Base-by-base conservation (phyloP, 345 rosid species). In the Ceriops decandra region DNA sequence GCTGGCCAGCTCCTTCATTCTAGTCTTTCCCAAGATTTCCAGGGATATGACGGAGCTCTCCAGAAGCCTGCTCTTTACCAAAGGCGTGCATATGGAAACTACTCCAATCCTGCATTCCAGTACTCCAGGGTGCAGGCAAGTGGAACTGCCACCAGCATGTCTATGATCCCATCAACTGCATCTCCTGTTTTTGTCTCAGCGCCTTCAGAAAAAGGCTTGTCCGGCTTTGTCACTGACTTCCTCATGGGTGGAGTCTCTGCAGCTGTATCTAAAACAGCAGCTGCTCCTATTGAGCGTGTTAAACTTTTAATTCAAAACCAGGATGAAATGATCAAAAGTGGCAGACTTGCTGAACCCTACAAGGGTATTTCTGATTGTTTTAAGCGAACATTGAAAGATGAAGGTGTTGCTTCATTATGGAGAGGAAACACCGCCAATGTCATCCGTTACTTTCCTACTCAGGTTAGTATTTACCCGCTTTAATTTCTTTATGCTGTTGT, bases 101-200 rank as follows among this genome's bases (percentile, higher is more conserved):
- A 86, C 85, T 80, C 90, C 21, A 90, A 83, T 68, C 85, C 90
- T 70, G 93, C 87, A 9, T 80, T 83, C 65, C 87, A 79, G 38
- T 80, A 73, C 63, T 80, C 90, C 2, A 66, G 78, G 36, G 54
- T 66, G 51, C 72, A 52, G 60, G 49, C 86, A n/a, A 75, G 72
- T 52, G 52, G 69, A 24, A 78, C 79, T 38, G 19, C 80, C 46
- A 13, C 63, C 22, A 84, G 76, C 54, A 21, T 83, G 13, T 68
- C 84, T 4, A 33, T 81, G 67, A 35, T 31, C 8, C 76, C 76
- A 42, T 70, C 71, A 32, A 47, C 69, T 58, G 80, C 62, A 28
- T 72, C 76, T 9, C 52, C 80, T 31, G 67, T 77, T 21, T 64
- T 70, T 20, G 67, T 77, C 11, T 73, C 58, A 20, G 80, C 80